These are phyloP conservation scores for Nigrospora sphaerica DNA, from an alignment of 2,329 filamentous ascomycete species.

Conservation along the genomic window DNA sequence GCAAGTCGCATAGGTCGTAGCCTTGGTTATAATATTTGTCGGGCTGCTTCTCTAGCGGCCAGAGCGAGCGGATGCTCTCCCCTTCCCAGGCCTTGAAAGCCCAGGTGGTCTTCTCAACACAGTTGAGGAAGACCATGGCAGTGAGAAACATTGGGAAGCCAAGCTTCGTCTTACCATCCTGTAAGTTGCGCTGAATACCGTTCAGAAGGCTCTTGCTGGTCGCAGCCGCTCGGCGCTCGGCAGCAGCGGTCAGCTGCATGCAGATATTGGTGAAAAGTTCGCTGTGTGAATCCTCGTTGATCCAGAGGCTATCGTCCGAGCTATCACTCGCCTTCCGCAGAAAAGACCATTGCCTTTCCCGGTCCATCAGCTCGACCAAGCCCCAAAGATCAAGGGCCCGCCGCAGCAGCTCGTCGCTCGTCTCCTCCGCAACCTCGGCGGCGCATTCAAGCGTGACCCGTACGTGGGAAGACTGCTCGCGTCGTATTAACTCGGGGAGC, in stretches of 20 bases:
- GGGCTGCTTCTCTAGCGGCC: slow-evolving; percentile 55
- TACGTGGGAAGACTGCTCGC: slow-evolving; percentile 55
- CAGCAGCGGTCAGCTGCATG: slow-evolving; percentile 57
- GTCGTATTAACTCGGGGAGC: slow-evolving; percentile 48
- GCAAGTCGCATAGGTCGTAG: slow-evolving; percentile 47
- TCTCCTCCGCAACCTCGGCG: slow-evolving; percentile 34
- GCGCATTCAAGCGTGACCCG: slow-evolving; percentile 48
- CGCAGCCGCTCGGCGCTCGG: slow-evolving; percentile 54
- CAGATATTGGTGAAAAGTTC: slow-evolving; percentile 56
- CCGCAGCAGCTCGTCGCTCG: slow-evolving; percentile 46
- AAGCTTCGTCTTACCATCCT: slow-evolving; percentile 53
- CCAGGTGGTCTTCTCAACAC: slow-evolving; percentile 62
- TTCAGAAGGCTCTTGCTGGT: slow-evolving; percentile 52
- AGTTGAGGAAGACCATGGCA: slow-evolving; percentile 56
- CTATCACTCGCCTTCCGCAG: slow-evolving; percentile 36
- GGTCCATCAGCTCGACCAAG: slow-evolving; percentile 57
- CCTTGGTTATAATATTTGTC: slow-evolving; percentile 52
- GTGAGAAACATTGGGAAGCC: slow-evolving; percentile 56
- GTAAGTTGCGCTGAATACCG: slow-evolving; percentile 53
- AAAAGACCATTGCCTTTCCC: slow-evolving; percentile 55
- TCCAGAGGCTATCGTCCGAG: slow-evolving; percentile 33
- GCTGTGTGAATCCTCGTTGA: slow-evolving; percentile 46
- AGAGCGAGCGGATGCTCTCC: slow-evolving; percentile 48
- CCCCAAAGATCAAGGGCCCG: slow-evolving; percentile 59
- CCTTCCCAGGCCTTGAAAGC: slow-evolving; percentile 63